phyloP scores from a whole-genome alignment of 352 stramenopile genomes.

The Elongisporangium anandrum region DNA sequence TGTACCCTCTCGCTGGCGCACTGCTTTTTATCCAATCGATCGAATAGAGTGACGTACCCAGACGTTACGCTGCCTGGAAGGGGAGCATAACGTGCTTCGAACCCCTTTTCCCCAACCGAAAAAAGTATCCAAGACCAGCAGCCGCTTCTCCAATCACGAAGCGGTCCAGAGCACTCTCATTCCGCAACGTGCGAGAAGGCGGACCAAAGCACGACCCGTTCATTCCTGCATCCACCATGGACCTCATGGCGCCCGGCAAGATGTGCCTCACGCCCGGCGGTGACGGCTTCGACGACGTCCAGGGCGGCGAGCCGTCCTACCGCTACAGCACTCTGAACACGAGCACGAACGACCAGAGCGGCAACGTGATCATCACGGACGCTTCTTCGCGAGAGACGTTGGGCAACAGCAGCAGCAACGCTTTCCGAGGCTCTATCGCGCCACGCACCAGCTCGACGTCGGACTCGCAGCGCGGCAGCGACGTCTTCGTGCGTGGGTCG shows the following conservation, averaged over 20 bases:
- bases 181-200: not conserved
- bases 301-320: slow-evolving; percentile 3
- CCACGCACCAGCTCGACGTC: slow-evolving; percentile 6
- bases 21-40: not conserved
- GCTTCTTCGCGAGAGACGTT: slow-evolving; percentile 4
- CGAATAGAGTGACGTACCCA: not conserved
- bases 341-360: slow-evolving; percentile 4
- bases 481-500: slow-evolving; percentile 38
- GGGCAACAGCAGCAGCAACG: slow-evolving; percentile 7
- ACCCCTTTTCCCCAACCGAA: not conserved
- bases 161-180: not conserved
- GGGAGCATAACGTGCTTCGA: not conserved
- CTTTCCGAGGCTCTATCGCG: slow-evolving; percentile 1
- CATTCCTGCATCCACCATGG: not conserved
- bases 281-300: slow-evolving; percentile 4
- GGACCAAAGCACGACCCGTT: not conserved
- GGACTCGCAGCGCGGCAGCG: not conserved
- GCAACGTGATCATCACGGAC: slow-evolving; percentile 8
- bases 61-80: not conserved
- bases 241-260: not conserved
- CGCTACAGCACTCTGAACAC: slow-evolving; percentile 5
- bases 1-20: no score
- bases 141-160: no score
- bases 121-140: not conserved
- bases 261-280: slow-evolving; percentile 1